A percentile compares a stretch with the other conserved stretches of the same genome.
These are phyloP conservation scores for Auricularia sp. DNA, from an alignment of 768 basidiomycete genomes.

Conservation along the genomic window DNA sequence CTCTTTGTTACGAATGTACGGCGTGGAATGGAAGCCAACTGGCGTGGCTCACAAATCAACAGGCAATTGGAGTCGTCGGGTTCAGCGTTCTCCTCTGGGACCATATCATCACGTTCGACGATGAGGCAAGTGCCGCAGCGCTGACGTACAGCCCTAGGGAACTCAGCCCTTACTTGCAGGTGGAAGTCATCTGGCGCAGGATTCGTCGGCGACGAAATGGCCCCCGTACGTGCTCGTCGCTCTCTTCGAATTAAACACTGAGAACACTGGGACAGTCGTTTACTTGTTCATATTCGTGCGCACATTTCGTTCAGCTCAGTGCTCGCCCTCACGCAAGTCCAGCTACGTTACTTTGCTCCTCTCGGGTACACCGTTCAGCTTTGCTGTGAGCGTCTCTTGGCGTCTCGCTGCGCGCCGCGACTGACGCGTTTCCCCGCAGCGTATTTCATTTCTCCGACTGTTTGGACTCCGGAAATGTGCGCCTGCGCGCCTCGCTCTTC, in stretches of 20 bases:
- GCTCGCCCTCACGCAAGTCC: background rate
- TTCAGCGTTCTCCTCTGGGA: slow-evolving; percentile 47
- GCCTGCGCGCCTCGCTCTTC: background rate
- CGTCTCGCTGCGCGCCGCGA: too few relatives aligned
- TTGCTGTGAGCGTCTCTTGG: background rate
- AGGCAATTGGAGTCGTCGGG: slow-evolving; percentile 45
- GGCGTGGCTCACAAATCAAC: background rate
- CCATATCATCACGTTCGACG: slow-evolving; percentile 40
- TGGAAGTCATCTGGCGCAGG: background rate
- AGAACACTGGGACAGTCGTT: background rate
- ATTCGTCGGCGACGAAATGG: background rate
- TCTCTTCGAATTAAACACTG: background rate
- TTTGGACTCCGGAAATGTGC: background rate
- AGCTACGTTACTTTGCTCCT: background rate
- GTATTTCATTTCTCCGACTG: background rate
- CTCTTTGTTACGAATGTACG: background rate
- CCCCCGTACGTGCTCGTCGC: background rate
- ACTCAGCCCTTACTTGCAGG: background rate
- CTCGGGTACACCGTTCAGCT: background rate
- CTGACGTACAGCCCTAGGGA: background rate
- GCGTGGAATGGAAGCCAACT: background rate
- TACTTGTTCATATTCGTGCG: background rate
- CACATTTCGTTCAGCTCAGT: background rate
- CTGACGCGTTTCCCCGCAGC: background rate
- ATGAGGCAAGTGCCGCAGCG: slow-evolving; percentile 25